phyloP scores from a whole-genome alignment of 148 eudicot genomes.

The Nyssa sinensis region DNA sequence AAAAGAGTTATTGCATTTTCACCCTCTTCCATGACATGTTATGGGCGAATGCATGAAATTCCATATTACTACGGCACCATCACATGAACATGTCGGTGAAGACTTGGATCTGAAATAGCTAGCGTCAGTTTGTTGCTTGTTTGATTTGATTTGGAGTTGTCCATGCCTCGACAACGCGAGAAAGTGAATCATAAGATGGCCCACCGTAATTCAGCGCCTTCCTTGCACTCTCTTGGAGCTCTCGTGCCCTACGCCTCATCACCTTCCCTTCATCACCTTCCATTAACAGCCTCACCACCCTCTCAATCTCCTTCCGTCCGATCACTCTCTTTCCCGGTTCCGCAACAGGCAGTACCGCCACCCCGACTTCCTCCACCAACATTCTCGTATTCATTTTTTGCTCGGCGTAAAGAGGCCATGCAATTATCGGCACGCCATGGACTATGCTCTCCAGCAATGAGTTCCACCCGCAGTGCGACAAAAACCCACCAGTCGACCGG shows the following conservation, averaged over 20 bases:
- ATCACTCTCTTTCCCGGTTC: not conserved
- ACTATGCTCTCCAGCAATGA: slow-evolving; percentile 23
- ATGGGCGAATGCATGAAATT: no score
- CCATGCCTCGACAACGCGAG: slow-evolving; percentile 9
- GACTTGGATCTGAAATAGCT: no score
- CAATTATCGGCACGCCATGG: slow-evolving; percentile 26
- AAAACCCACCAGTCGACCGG: slow-evolving; percentile 21
- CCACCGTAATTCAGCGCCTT: slow-evolving; percentile 14
- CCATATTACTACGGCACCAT: no score
- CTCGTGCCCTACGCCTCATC: slow-evolving; percentile 16
- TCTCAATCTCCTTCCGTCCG: slow-evolving; percentile 12
- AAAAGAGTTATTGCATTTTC: no score
- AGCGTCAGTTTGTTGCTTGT: no score
- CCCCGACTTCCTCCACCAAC: slow-evolving; percentile 21
- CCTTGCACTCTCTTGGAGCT: slow-evolving; percentile 22
- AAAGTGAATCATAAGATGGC: slow-evolving; percentile 18
- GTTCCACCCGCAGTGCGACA: slow-evolving; percentile 40
- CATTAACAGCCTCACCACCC: slow-evolving; percentile 27
- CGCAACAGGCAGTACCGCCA: slow-evolving; percentile 22
- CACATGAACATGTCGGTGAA: no score
- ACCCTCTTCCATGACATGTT: no score
- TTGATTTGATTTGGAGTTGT: no score
- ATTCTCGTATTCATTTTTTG: slow-evolving; percentile 27
- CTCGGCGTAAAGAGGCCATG: slow-evolving; percentile 28
- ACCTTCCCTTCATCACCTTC: slow-evolving; percentile 20